Base-by-base conservation (phyloP, 108 stramenopile genomes). In the Cyclotella sp. region DNA sequence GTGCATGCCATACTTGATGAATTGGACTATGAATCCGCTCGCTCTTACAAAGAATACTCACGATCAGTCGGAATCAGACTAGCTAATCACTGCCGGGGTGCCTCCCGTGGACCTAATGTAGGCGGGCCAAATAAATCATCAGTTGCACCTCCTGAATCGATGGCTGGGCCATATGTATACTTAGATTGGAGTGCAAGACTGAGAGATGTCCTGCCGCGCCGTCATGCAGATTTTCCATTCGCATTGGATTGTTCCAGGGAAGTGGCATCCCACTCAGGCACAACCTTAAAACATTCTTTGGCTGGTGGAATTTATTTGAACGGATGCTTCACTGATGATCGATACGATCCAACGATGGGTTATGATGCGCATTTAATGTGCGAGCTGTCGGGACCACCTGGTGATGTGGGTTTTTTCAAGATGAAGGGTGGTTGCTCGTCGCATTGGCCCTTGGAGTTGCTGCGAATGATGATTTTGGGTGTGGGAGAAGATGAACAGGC, bases 371-470 rank as follows among this genome's bases (percentile, higher is more conserved):
- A 84, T 70, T 40, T 68, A 18, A 69, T 75, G 34, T 68, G 87
- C 27, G 89, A 95, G 76, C 59, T 91, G 55, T 90, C 91, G 0
- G 89, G 89, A 9, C 90, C 93, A 40, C 93, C 91, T 13, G 91
- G 91, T 34, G 90, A 92, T 76, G 83, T 89, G 12, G 93, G 93
- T 1, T 95, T 86, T 76, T 72, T 77, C 51, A 95, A 92, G 61
- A 45, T 77, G 12, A 77, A 87, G 75, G 83, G 88, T 13, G 90
- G 91, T 14, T 72, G 54, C 14, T 72, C 90, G 0, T 68, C 79
- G 57, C 90, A 95, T 83, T 49, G 73, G 42, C 84, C 72, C 8
- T 53, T 87, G 22, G 81, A 81, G 30, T 58, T 85, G 39, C 27
- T 86, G n/a, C 26, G 26, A n/a, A 61, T 70, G 57, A 67, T 66